phyloP scores from a whole-genome alignment of 768 basidiomycete genomes.

The Tulasnella sp. region DNA sequence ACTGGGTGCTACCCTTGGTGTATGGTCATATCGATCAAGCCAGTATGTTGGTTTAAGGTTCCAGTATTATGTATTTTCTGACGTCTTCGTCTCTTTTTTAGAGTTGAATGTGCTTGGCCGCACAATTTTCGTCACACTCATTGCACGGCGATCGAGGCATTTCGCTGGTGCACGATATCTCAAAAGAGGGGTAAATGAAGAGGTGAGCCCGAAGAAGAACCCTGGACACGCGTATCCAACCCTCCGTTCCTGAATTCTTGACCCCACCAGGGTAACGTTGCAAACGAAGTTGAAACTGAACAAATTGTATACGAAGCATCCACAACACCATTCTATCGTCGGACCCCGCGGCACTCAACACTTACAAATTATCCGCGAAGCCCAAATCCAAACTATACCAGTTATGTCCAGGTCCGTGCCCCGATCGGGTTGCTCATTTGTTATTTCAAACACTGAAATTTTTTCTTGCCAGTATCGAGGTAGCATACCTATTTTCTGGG shows the following conservation, averaged over 20 bases:
- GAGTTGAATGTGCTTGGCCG: conserved; percentile 84
- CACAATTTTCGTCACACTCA: conserved; percentile 85
- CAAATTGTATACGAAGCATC: conserved; percentile 88
- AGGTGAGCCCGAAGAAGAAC: conserved; percentile 36
- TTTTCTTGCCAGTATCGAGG: conserved; percentile 61
- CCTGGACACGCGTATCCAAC: too few species aligned
- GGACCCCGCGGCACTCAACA: conserved; percentile 29
- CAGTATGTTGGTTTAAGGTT: conserved; percentile 42
- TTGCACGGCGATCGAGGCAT: conserved; percentile 85
- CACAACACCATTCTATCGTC: conserved; percentile 80
- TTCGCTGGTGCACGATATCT: conserved; percentile 92
- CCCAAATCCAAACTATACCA: conserved; percentile 76
- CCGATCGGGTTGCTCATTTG: background rate
- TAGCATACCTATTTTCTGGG: conserved; percentile 94
- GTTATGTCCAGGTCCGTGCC: conserved; percentile 69
- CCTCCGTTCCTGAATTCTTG: background rate
- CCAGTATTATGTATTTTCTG: background rate
- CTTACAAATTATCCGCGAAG: conserved; percentile 20
- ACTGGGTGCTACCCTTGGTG: conserved; percentile 84
- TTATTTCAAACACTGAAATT: background rate
- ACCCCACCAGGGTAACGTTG: conserved; percentile 73
- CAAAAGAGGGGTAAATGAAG: conserved; percentile 86
- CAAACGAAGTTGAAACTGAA: conserved; percentile 98
- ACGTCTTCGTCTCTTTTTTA: conserved; percentile 26
- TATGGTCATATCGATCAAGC: conserved; percentile 98